Evolutionary conservation across 75 land plant species (phyloP).

Genomic region (Chamaecyparis obtusa): DNA sequence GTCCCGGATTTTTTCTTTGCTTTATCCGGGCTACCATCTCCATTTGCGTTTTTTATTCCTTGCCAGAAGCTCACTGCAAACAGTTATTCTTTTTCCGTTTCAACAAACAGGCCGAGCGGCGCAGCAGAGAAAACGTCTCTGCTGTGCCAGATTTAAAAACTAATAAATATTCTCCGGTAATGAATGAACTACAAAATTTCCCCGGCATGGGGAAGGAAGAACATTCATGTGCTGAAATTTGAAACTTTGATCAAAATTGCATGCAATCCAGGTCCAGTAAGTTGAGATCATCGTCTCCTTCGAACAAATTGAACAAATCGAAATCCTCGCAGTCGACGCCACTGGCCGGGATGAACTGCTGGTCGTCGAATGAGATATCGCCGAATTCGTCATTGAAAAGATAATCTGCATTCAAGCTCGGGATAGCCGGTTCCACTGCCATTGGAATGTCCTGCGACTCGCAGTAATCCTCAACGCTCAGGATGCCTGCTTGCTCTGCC

Average conservation of each 20-base stretch:
- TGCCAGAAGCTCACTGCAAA: not conserved
- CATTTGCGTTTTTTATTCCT: not conserved
- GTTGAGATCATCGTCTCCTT: constrained; percentile 2
- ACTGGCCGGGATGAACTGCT: not conserved
- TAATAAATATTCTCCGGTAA: not conserved
- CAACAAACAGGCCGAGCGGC: constrained; percentile 1
- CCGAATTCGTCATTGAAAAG: not conserved
- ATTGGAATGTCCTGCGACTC: not conserved
- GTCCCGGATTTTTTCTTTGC: not conserved
- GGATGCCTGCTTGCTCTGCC: not conserved
- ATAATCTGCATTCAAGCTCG: not conserved
- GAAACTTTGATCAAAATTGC: not conserved
- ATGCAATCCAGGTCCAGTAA: not conserved
- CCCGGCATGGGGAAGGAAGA: not conserved
- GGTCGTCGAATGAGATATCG: not conserved
- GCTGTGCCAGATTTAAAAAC: not conserved
- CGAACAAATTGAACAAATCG: not conserved
- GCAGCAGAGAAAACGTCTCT: not conserved
- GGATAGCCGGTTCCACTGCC: not conserved
- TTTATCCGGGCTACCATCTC: not conserved
- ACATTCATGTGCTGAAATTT: no score
- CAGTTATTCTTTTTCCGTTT: not conserved
- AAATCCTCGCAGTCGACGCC: not conserved
- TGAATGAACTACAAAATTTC: not conserved
- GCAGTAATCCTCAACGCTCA: not conserved